These are phyloP conservation scores for Furcasterigmium furcatum DNA, from an alignment of 2,329 filamentous ascomycete species.

Conservation along the genomic window DNA sequence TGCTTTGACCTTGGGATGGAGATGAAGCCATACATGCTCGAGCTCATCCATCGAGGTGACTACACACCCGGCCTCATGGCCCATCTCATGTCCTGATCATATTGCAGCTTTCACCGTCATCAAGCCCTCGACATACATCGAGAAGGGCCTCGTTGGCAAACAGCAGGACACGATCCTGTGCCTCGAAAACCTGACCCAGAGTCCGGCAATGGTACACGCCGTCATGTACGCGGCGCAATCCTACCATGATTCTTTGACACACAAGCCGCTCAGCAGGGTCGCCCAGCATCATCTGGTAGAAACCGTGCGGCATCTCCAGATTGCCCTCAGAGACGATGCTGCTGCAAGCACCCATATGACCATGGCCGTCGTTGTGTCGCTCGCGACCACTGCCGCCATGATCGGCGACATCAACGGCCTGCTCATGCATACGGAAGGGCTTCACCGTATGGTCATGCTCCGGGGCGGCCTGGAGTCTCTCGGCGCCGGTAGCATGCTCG, in stretches of 20 bases:
- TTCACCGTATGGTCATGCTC: constrained; percentile 16
- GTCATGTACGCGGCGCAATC: constrained; percentile 18
- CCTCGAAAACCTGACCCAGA: constrained; percentile 11
- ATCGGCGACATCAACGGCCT: constrained; percentile 15
- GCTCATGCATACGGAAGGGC: constrained; percentile 18
- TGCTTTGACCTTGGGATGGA: constrained; percentile 1
- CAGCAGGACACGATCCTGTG: constrained; percentile 13
- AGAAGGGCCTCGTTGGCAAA: constrained; percentile 8
- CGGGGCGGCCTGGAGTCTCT: constrained; percentile 16
- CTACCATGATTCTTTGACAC: constrained; percentile 13
- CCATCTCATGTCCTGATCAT: background rate
- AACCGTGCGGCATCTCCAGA: constrained; percentile 14
- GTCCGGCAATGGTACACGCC: constrained; percentile 18
- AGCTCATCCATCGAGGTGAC: constrained; percentile 3
- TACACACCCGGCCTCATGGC: background rate
- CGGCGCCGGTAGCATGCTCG: constrained; percentile 7
- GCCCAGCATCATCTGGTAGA: constrained; percentile 14
- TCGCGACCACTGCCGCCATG: constrained; percentile 17
- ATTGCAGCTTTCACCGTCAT: constrained; percentile 12
- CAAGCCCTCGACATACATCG: constrained; percentile 15
- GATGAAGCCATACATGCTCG: constrained; percentile 3
- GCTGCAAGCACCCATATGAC: constrained; percentile 13
- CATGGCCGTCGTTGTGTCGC: constrained; percentile 13
- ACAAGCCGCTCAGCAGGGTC: constrained; percentile 4
- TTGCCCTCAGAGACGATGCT: constrained; percentile 10